A percentile compares a stretch with the other conserved stretches of the same genome.
Evolutionary conservation across 1,284 basidiomycete species (phyloP).

Genomic region (Marasmius fiardii): DNA sequence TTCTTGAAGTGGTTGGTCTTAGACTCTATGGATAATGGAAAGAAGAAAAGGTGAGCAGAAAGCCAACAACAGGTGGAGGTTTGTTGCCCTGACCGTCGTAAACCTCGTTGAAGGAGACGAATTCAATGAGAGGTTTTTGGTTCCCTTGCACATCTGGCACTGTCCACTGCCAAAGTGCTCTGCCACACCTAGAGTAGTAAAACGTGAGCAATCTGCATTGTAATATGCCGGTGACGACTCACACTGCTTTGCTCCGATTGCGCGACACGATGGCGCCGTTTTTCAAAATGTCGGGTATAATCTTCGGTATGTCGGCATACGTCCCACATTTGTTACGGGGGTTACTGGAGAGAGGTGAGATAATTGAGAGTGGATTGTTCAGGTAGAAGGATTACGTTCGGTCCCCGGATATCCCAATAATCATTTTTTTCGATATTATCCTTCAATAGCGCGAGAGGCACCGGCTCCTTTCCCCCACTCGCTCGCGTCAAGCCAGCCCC

Average conservation of each 20-base stretch:
- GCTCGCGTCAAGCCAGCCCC: neutral
- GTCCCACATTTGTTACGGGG: neutral
- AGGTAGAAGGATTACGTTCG: neutral
- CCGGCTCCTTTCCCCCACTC: neutral
- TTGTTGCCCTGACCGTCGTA: no score
- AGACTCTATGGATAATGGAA: neutral
- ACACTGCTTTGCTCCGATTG: neutral
- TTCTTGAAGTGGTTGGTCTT: slow-evolving; percentile 11
- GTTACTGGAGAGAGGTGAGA: neutral
- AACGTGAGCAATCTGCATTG: no score
- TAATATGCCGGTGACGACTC: no score
- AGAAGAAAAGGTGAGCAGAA: no score
- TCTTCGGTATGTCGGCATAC: neutral
- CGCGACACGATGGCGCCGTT: neutral
- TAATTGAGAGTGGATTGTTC: neutral
- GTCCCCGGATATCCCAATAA: slow-evolving; percentile 1
- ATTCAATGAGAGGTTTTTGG: no score
- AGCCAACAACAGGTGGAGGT: no score
- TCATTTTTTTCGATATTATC: neutral
- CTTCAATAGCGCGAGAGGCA: neutral
- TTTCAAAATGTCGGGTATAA: neutral
- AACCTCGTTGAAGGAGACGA: slow-evolving; percentile 1
- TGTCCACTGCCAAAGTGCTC: no score
- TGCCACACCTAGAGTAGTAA: no score
- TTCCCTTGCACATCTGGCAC: no score